phyloP scores from a whole-genome alignment of 768 basidiomycete genomes.

The Rhodotorula sphaerocarpa region DNA sequence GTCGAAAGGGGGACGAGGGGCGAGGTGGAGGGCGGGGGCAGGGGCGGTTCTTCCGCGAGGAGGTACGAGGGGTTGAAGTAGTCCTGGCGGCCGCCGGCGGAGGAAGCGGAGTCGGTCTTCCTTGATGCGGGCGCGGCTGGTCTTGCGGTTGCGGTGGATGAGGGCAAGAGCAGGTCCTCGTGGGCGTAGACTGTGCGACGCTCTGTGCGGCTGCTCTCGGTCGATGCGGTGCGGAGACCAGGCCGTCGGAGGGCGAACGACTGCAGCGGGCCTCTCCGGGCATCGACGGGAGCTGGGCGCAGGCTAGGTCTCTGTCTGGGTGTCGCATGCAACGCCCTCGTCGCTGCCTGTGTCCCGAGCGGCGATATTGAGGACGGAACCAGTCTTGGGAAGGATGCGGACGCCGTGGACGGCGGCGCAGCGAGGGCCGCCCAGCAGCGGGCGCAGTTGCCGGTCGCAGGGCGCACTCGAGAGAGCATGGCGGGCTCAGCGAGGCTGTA shows the following conservation, averaged over 20 bases:
- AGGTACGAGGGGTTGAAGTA: conserved; percentile 25
- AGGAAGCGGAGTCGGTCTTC: background rate
- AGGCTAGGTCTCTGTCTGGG: no score
- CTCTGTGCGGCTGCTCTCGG: background rate
- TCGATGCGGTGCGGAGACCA: no score
- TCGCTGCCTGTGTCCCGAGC: no score
- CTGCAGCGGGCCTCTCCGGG: no score
- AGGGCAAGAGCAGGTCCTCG: conserved; percentile 31
- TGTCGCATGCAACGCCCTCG: no score
- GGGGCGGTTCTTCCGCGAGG: conserved; percentile 16
- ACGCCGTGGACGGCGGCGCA: no score
- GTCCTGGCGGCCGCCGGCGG: background rate
- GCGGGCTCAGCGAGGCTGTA: no score
- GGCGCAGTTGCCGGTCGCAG: background rate
- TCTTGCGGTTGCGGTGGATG: background rate
- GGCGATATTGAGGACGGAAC: no score
- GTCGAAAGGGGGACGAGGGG: conserved; percentile 27
- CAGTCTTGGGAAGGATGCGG: no score
- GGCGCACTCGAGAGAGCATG: no score
- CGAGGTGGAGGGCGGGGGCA: conserved; percentile 30
- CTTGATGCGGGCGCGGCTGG: background rate
- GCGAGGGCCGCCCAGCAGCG: background rate
- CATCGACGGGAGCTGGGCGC: no score
- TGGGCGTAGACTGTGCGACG: conserved; percentile 19
- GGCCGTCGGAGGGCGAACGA: no score